Percentiles rank a stretch among this genome's conserved stretches.
Evolutionary conservation across 2,329 filamentous ascomycete genomes (phyloP).

Genomic region (Claviceps pazoutovae): DNA sequence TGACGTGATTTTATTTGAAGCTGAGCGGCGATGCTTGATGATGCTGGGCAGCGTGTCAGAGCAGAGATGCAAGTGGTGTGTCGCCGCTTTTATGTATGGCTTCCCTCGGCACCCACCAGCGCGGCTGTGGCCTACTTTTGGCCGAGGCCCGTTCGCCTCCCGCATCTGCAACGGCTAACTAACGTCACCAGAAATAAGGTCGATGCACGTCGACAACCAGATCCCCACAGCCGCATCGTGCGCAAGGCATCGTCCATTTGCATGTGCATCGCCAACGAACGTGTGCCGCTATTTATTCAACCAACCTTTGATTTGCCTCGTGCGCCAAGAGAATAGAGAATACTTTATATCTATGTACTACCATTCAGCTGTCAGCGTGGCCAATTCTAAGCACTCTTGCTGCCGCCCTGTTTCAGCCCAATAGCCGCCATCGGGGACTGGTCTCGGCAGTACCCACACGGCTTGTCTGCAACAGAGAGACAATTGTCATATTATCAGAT

Average conservation of each 20-base stretch:
- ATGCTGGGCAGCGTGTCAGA: too few relatives aligned
- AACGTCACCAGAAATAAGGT: too few relatives aligned
- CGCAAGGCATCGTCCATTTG: too few relatives aligned
- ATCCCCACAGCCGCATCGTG: background rate
- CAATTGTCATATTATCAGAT: conserved; percentile 43
- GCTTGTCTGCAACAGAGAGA: background rate
- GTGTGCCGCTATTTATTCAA: too few relatives aligned
- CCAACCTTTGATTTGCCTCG: too few relatives aligned
- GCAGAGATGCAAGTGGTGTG: too few relatives aligned
- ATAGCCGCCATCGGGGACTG: background rate
- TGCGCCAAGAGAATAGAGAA: too few relatives aligned
- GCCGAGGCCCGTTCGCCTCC: background rate
- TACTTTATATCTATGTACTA: background rate
- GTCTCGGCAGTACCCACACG: background rate
- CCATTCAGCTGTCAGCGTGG: too few relatives aligned
- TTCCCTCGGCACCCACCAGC: background rate
- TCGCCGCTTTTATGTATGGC: background rate
- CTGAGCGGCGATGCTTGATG: too few relatives aligned
- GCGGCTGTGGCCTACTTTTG: background rate
- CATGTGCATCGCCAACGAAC: too few relatives aligned
- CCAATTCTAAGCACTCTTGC: background rate
- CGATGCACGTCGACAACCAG: too few relatives aligned
- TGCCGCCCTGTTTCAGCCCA: background rate
- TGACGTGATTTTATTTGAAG: too few relatives aligned
- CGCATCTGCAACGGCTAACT: background rate